phyloP scores from a whole-genome alignment of 2,329 filamentous ascomycete species.

The Exophiala viscosa region DNA sequence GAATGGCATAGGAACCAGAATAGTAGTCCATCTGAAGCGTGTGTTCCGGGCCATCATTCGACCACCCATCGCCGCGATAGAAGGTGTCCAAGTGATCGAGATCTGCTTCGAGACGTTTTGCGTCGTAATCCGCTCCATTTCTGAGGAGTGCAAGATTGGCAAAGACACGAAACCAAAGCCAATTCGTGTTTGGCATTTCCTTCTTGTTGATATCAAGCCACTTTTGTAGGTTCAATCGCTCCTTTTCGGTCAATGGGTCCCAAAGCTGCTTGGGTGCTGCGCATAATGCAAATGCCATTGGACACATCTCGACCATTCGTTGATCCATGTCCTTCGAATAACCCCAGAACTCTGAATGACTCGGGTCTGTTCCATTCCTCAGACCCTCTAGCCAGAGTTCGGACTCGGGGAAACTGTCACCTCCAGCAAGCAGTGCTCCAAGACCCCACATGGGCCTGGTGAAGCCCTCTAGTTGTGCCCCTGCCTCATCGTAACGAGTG shows the following conservation, averaged over 20 bases:
- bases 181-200: slow-evolving; percentile 66
- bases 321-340: slow-evolving; percentile 73
- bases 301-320: slow-evolving; percentile 82
- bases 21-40: slow-evolving; percentile 87
- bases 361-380: slow-evolving; percentile 66
- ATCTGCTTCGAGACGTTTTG: slow-evolving; percentile 66
- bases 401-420: slow-evolving; percentile 60
- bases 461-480: slow-evolving; percentile 72
- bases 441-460: slow-evolving; percentile 73
- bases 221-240: slow-evolving; percentile 63
- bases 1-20: slow-evolving; percentile 76
- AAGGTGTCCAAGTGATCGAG: slow-evolving; percentile 77
- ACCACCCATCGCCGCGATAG: slow-evolving; percentile 78
- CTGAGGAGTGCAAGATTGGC: slow-evolving; percentile 74
- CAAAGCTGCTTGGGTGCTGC: slow-evolving; percentile 63
- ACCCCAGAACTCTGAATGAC: slow-evolving; percentile 71
- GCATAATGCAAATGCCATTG: slow-evolving; percentile 69
- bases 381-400: slow-evolving; percentile 68
- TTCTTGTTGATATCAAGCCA: slow-evolving; percentile 79
- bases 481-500: slow-evolving; percentile 72
- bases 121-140: slow-evolving; percentile 68
- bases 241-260: slow-evolving; percentile 59
- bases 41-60: slow-evolving; percentile 72
- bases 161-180: slow-evolving; percentile 80
- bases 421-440: slow-evolving; percentile 65